These are phyloP conservation scores for Sugiyamaella sp. DNA, from an alignment of 1,139 yeast genomes.

Conservation along the genomic window DNA sequence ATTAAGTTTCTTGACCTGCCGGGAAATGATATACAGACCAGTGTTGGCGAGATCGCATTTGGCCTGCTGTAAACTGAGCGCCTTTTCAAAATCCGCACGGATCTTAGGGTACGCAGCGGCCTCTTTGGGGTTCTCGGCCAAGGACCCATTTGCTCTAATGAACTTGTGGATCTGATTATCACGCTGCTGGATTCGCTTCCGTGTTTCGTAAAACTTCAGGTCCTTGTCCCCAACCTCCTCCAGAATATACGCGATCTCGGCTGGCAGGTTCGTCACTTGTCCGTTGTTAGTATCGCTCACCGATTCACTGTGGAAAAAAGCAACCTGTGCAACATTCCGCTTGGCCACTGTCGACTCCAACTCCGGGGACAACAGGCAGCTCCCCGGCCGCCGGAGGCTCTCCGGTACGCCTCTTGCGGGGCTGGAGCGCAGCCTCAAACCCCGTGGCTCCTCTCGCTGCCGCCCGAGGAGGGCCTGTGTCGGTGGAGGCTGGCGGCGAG, in stretches of 20 bases:
- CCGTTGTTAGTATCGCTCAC: neutral
- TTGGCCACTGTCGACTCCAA: neutral
- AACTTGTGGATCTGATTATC: slow-evolving; percentile 82
- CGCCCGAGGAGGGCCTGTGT: no score
- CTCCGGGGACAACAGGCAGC: no score
- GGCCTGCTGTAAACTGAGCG: slow-evolving; percentile 68
- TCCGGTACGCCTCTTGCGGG: no score
- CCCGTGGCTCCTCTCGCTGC: no score
- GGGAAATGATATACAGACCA: slow-evolving; percentile 72
- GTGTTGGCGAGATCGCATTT: slow-evolving; percentile 82
- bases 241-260: slow-evolving; percentile 78
- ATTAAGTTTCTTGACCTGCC: slow-evolving; percentile 73
- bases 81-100: slow-evolving; percentile 64
- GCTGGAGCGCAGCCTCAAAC: no score
- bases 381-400: no score
- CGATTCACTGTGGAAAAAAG: no score
- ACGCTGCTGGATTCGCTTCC: slow-evolving; percentile 67
- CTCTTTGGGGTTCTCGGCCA: slow-evolving; percentile 83
- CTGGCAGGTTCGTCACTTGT: slow-evolving; percentile 77
- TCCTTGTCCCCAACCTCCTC: slow-evolving; percentile 81
- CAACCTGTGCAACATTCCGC: neutral
- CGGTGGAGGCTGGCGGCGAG: no score
- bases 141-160: slow-evolving; percentile 80
- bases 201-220: slow-evolving; percentile 61
- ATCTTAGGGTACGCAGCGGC: slow-evolving; percentile 66